Percentiles rank a stretch among this genome's conserved stretches.
Conservation (phyloP, 768 basidiomycete genomes). For the Boletus pseudo-olivaceus region DNA sequence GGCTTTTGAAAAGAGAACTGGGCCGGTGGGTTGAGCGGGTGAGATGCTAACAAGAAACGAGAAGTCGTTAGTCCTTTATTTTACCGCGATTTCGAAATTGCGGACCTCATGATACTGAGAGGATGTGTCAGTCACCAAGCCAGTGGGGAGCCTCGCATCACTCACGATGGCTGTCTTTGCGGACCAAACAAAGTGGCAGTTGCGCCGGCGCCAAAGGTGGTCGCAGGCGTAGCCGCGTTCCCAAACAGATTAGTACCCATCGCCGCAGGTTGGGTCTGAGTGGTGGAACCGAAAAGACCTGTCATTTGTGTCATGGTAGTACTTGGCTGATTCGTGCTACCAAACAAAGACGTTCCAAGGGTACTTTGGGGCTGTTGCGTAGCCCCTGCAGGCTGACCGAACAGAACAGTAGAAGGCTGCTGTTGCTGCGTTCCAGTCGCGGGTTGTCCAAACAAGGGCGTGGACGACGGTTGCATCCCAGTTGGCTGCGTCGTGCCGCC, state of each 20-base stretch:
- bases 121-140: background rate
- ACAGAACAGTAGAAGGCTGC: constrained; percentile 32
- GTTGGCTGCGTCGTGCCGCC: constrained; percentile 14
- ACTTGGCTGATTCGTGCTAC: constrained; percentile 16
- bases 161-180: constrained; percentile 34
- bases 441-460: constrained; percentile 29
- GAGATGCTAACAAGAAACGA: constrained; percentile 22
- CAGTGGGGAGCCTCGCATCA: background rate
- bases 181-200: constrained; percentile 24
- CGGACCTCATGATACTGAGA: constrained; percentile 28
- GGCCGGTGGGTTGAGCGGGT: constrained; percentile 28
- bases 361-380: constrained; percentile 24
- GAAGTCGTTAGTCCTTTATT: background rate
- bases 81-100: background rate
- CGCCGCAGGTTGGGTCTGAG: constrained; percentile 20
- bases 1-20: constrained; percentile 37
- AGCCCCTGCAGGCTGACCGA: constrained; percentile 33
- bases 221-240: constrained; percentile 5
- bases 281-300: constrained; percentile 17
- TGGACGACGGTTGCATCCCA: constrained; percentile 11
- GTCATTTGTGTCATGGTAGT: constrained; percentile 9
- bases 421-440: constrained; percentile 34
- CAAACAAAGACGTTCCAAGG: constrained; percentile 34
- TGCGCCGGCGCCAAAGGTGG: constrained; percentile 1
- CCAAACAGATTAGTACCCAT: constrained; percentile 28